Percentiles rank a stretch among this genome's conserved stretches.
These are phyloP conservation scores for Lactifluus volemus DNA, from an alignment of 768 basidiomycete species.

Conservation along the genomic window DNA sequence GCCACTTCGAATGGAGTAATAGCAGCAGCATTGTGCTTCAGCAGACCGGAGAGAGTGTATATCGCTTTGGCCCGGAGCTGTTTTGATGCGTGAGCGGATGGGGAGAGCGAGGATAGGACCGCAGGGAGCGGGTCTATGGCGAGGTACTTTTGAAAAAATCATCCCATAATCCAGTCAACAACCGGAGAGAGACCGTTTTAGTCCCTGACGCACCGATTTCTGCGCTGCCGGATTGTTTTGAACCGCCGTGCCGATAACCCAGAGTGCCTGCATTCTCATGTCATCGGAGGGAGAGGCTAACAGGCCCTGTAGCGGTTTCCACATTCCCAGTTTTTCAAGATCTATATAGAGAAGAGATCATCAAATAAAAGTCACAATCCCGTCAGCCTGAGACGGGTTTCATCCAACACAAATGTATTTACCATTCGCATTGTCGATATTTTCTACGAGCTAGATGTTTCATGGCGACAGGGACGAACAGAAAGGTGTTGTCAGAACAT, in stretches of 20 bases:
- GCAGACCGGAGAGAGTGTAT: conserved; percentile 67
- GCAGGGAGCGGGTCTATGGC: conserved; percentile 55
- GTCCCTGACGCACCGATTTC: conserved; percentile 42
- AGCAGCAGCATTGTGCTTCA: conserved; percentile 71
- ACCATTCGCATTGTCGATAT: conserved; percentile 90
- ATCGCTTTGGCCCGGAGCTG: conserved; percentile 65
- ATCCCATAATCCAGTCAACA: not conserved
- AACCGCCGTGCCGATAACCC: conserved; percentile 84
- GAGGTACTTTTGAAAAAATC: conserved; percentile 35
- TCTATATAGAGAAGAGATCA: conserved; percentile 35
- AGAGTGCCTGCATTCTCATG: conserved; percentile 61
- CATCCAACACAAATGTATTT: not conserved
- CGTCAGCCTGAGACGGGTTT: not conserved
- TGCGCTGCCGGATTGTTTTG: conserved; percentile 89
- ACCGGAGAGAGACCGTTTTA: not conserved
- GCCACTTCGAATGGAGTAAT: conserved; percentile 42
- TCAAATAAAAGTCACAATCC: not conserved
- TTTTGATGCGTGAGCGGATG: conserved; percentile 42
- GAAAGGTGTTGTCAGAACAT: not conserved
- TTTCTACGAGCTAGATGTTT: conserved; percentile 59
- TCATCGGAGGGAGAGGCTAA: conserved; percentile 49
- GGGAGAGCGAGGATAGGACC: conserved; percentile 52
- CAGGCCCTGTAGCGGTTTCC: conserved; percentile 67
- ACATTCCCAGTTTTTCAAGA: conserved; percentile 65
- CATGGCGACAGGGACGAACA: not conserved